Evolutionary conservation across 495 filamentous ascomycete species (phyloP).

Genomic region (Aspergillus funiculosus): DNA sequence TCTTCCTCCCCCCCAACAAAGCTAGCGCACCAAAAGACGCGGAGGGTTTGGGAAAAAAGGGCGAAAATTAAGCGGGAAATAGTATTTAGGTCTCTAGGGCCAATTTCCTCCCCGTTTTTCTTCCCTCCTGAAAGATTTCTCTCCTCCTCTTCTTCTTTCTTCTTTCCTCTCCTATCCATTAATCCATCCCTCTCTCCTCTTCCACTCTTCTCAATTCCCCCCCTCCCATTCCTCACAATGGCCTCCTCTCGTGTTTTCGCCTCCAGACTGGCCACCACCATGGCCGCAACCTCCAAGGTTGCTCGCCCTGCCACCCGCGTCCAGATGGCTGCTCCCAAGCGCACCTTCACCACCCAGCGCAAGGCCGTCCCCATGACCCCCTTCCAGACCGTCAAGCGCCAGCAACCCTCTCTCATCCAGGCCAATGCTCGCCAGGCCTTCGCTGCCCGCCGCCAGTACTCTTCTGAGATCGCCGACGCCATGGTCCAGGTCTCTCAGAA

Average conservation of each 20-base stretch:
- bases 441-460: conserved; percentile 63
- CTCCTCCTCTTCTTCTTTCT: conserved; percentile 24
- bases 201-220: conserved; percentile 28
- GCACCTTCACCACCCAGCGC: conserved; percentile 53
- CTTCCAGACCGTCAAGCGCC: conserved; percentile 60
- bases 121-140: conserved; percentile 7
- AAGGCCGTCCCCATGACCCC: conserved; percentile 35
- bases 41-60: conserved; percentile 34
- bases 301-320: conserved; percentile 62
- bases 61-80: conserved; percentile 42
- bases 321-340: conserved; percentile 58
- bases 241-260: conserved; percentile 66
- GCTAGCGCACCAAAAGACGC: conserved; percentile 32
- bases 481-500: conserved; percentile 86
- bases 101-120: conserved; percentile 38
- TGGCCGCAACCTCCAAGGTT: conserved; percentile 64
- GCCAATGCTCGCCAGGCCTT: conserved; percentile 61
- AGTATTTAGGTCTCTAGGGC: conserved; percentile 41
- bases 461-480: conserved; percentile 74
- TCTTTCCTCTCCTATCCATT: neutral
- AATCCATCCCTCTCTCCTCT: conserved; percentile 15
- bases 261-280: conserved; percentile 66
- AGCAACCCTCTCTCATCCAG: conserved; percentile 55
- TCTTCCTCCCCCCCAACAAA: conserved; percentile 14
- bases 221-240: conserved; percentile 55